Conservation (phyloP, 164 flowering plant species). For the Magnolia officinalis region DNA sequence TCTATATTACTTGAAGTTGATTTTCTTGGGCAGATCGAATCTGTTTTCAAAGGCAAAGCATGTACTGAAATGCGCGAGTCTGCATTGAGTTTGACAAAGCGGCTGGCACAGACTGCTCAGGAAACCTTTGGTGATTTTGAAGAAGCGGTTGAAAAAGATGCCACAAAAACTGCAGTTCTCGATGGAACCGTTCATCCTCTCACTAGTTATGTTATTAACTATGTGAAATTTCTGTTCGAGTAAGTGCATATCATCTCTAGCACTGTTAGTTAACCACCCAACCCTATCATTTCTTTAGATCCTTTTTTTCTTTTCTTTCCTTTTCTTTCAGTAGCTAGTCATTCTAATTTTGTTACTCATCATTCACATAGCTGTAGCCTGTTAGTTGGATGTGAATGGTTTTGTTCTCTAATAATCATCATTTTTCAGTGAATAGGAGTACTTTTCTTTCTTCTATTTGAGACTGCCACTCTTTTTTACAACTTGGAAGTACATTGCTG, state of each 20-base stretch:
- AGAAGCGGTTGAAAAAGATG: constrained; percentile 97
- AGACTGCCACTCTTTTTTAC: no score
- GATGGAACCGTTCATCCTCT: constrained; percentile 99
- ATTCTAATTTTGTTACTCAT: no score
- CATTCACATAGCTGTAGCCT: no score
- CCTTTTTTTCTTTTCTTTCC: no score
- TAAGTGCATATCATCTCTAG: constrained; percentile 44
- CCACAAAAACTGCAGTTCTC: constrained; percentile 83
- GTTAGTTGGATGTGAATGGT: no score
- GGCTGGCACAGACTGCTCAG: constrained; percentile 83
- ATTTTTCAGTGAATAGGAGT: no score
- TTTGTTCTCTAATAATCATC: no score
- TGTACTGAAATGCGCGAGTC: constrained; percentile 76
- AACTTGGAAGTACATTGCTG: no score
- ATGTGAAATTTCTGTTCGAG: constrained; percentile 91
- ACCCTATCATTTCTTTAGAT: neutral
- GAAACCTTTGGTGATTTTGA: constrained; percentile 93
- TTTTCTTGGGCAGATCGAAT: constrained; percentile 47
- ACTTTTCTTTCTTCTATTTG: no score
- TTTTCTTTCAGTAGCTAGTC: no score
- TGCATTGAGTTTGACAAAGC: constrained; percentile 68
- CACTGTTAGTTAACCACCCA: no score
- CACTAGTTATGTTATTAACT: constrained; percentile 95
- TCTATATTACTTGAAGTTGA: neutral
- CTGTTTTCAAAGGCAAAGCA: constrained; percentile 63